Evolutionary conservation across 1,284 basidiomycete genomes (phyloP), one percentile per base, ranked within the genome.

Genomic region (Psilocybe mexicana): DNA sequence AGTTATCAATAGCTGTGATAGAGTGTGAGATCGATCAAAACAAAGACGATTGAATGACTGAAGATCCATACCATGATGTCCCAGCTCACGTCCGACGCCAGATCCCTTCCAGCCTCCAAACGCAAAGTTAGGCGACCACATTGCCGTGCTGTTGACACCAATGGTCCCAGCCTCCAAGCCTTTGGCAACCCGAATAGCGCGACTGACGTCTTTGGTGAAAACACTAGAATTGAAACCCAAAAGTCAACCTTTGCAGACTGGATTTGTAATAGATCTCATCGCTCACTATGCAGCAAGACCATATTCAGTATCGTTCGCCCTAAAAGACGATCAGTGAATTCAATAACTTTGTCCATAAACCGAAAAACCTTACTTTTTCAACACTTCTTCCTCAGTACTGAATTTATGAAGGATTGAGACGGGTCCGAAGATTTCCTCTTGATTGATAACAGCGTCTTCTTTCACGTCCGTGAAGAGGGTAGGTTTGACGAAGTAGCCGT

Each of bases 371-470:
- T 26, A 52, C 50, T 36, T 25, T 25, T 52, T 52, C 38, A 52
- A 38, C 2, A 92, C 87, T 55, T 93, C 90, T 52, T 76, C 76
- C 63, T 86, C 86, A 52, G 85, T 78, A 61, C 81, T 75, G 73
- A 90, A 91, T 70, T 87, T 88, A 72, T 86, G 80, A 11, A 91
- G 72, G 36, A 87, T 85, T 54, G 82, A 82, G 49, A 92, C 88
- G 45, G 93, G 93, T 18, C 92, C 93, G 67, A 94, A 93, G 69
- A 94, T 93, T 76, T 96, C 94, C 75, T 96, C 94, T 67, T 81
- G 74, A 60, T 90, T 86, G 69, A 96, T 95, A 74, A 82, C 87
- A 88, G 93, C 93, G 59, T 88, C 81, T 26, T 85, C 79, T 52
- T 79, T 81, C 43, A 85, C 84, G 68, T 93, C 79, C 44, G 87